These are phyloP conservation scores for Rhodocollybia butyracea DNA, from an alignment of 768 basidiomycete genomes.

Conservation along the genomic window DNA sequence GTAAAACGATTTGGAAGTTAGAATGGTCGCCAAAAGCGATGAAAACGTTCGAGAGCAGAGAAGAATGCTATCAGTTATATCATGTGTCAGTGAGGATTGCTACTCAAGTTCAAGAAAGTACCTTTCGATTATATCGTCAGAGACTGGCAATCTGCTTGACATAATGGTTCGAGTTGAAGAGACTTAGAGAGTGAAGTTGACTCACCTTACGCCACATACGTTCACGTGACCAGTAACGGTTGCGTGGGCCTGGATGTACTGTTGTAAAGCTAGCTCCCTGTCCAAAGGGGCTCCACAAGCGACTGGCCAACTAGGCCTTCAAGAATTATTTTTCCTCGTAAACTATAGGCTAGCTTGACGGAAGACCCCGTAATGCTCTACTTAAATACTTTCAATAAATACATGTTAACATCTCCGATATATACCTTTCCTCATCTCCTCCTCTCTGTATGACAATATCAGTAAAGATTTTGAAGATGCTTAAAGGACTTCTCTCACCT, in stretches of 20 bases:
- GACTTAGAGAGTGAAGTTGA: neutral
- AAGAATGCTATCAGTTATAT: conserved; percentile 28
- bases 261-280: too few relatives aligned
- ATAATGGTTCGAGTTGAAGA: neutral
- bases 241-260: too few relatives aligned
- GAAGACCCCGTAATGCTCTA: too few relatives aligned
- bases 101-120: too few relatives aligned
- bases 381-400: neutral
- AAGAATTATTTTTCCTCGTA: too few relatives aligned
- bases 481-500: conserved; percentile 44
- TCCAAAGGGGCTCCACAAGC: too few relatives aligned
- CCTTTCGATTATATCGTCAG: conserved; percentile 30
- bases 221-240: too few relatives aligned
- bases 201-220: too few relatives aligned
- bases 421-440: conserved; percentile 67
- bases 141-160: conserved; percentile 17
- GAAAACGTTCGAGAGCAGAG: conserved; percentile 23
- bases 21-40: conserved; percentile 17
- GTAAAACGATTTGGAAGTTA: conserved; percentile 26
- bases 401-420: conserved; percentile 39
- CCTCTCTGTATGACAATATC: conserved; percentile 46
- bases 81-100: too few relatives aligned
- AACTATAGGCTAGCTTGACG: too few relatives aligned
- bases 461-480: conserved; percentile 1
- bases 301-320: too few relatives aligned